Evolutionary conservation across 306 rosid species (phyloP).

Genomic region (Crotalaria pallida): DNA sequence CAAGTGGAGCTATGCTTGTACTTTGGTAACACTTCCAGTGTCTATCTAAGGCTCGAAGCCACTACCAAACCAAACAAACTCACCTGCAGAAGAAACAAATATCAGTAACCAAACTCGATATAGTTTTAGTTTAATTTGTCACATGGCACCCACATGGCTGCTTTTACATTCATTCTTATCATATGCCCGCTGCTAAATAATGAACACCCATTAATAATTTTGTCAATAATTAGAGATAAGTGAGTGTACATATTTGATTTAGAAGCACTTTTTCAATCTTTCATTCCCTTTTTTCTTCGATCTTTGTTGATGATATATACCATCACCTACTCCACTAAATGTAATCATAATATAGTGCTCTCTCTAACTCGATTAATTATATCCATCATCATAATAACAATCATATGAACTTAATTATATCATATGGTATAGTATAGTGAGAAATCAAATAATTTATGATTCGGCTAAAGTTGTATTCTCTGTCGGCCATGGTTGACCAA

Average conservation of each 20-base stretch:
- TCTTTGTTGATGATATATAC: conserved; percentile 12
- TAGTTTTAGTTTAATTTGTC: conserved; percentile 15
- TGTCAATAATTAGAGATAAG: neutral
- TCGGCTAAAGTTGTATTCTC: neutral
- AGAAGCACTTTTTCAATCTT: neutral
- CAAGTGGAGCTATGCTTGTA: conserved; percentile 21
- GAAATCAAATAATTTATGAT: neutral
- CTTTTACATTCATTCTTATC: conserved; percentile 1
- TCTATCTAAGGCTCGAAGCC: no score
- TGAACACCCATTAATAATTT: neutral
- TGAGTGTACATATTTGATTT: neutral
- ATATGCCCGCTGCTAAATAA: neutral
- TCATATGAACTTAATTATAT: conserved; percentile 3
- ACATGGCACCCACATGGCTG: conserved; percentile 32
- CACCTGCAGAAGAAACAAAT: conserved; percentile 3
- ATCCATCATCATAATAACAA: conserved; percentile 12
- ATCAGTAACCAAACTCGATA: conserved; percentile 14
- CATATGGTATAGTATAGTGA: neutral
- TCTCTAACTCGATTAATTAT: conserved; percentile 14
- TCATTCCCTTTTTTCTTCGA: neutral
- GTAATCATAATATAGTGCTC: conserved; percentile 6
- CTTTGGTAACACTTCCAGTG: conserved; percentile 16
- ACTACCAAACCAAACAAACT: conserved; percentile 14
- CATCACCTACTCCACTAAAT: conserved; percentile 46
- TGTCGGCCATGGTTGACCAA: conserved; percentile 43